Evolutionary conservation across 2,329 filamentous ascomycete genomes (phyloP).

Genomic region (Colletotrichum tofieldiae): DNA sequence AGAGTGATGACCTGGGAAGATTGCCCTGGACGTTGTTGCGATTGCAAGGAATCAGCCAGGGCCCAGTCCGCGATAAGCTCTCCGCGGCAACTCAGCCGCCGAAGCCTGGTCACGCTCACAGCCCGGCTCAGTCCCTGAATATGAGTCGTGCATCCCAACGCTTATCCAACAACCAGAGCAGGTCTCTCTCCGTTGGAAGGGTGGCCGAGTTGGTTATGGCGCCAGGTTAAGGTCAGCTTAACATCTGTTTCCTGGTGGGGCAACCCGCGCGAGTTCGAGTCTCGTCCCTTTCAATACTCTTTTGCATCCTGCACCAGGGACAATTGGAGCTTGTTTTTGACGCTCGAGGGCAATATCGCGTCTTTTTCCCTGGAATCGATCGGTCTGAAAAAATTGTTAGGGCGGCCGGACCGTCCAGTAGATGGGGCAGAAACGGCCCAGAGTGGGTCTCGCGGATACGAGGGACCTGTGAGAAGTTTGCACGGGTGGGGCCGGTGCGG

Average conservation of each 20-base stretch:
- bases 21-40: background rate
- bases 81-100: background rate
- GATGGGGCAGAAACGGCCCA: conserved; percentile 11
- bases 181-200: background rate
- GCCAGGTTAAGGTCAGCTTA: conserved; percentile 43
- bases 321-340: background rate
- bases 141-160: fast-evolving
- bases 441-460: conserved; percentile 29
- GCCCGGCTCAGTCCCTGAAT: background rate
- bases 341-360: background rate
- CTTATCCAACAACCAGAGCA: background rate
- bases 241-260: conserved; percentile 42
- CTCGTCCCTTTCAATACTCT: conserved; percentile 36
- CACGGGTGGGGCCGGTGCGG: conserved; percentile 34
- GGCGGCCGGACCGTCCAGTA: conserved; percentile 2
- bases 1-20: background rate
- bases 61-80: background rate
- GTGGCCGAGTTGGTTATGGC: conserved; percentile 44
- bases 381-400: conserved; percentile 4
- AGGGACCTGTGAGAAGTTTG: conserved; percentile 38
- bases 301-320: background rate
- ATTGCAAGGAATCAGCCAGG: background rate
- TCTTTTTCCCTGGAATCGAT: background rate
- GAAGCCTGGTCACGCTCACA: no score
- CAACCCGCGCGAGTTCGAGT: conserved; percentile 44